Evolutionary conservation across 306 rosid species (phyloP), one percentile per base, ranked within the genome.

Genomic region (Macrotyloma uniflorum): DNA sequence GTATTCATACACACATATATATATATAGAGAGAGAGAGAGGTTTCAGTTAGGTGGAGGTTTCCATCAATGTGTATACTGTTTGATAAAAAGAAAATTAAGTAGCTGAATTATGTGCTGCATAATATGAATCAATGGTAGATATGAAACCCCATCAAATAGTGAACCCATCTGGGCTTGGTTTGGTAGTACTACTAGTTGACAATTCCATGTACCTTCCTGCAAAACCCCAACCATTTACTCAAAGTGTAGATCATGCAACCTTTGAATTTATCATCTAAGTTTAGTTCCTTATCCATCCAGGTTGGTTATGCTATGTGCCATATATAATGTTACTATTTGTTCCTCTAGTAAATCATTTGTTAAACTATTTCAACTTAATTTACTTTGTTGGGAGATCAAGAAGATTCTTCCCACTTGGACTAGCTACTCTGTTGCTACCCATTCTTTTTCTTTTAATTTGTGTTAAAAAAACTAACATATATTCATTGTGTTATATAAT

Each of bases 101-200:
- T 16, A 9, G 8, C 64, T 80, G 64, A 36, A 38, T 50, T 63
- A 9, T 18, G 10, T 80, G 66, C 24, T 78, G 47, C 47, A 57
- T 4, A 20, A 18, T 33, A 67, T 26, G 63, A 67, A 76, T 79
- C 70, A 75, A 24, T 28, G 22, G 71, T 38, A 63, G 70, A 71
- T 20, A 53, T 47, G 72, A 64, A n/a, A 19, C 6, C 67, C 38
- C 23, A 10, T 33, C 19, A 69, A 55, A 72, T 5, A 64, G 64
- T 26, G 57, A 63, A 49, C 64, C 79, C 79, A 46, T 86, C 64
- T 82, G 70, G 43, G 33, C 53, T 82, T 69, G 65, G 79, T 82
- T 68, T 79, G 80, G 57, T 65, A 51, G 69, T 51, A 54, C 30
- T 67, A 38, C 59, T 47, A 20, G 83, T 47, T 12, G 83, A 78